Evolutionary conservation across 2,329 filamentous ascomycete genomes (phyloP).

Genomic region (Didymella lethalis): DNA sequence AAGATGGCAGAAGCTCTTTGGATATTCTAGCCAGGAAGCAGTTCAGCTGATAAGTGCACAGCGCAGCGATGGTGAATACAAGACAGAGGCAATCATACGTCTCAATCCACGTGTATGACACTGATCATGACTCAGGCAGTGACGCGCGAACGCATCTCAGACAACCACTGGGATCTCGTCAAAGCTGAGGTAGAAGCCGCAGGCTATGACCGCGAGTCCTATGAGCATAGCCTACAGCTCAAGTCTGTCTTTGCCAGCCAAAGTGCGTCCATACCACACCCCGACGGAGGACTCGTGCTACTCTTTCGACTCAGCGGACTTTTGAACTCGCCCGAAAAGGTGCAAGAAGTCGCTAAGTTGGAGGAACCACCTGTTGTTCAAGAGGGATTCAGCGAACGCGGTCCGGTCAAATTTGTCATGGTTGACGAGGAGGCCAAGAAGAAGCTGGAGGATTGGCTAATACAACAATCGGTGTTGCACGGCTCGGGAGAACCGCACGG

Average conservation of each 20-base stretch:
- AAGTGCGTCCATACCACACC: constrained; percentile 29
- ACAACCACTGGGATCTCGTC: constrained; percentile 49
- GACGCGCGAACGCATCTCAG: constrained; percentile 41
- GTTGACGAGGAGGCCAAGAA: constrained; percentile 37
- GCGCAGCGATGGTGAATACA: constrained; percentile 35
- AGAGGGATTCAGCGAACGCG: constrained; percentile 33
- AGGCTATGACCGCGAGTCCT: constrained; percentile 52
- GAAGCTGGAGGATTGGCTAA: constrained; percentile 33
- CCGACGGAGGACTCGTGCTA: constrained; percentile 30
- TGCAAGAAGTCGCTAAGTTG: constrained; percentile 40
- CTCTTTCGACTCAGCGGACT: constrained; percentile 43
- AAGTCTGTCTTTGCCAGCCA: constrained; percentile 37
- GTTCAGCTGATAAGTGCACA: constrained; percentile 44
- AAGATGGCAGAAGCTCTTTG: constrained; percentile 50
- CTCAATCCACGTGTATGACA: background rate
- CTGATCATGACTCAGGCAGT: background rate
- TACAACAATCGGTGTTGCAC: constrained; percentile 25
- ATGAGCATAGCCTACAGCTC: constrained; percentile 49
- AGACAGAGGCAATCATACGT: background rate
- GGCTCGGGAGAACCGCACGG: background rate
- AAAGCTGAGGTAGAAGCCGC: constrained; percentile 38
- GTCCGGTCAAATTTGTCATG: constrained; percentile 37
- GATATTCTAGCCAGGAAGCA: constrained; percentile 42
- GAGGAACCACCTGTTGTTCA: constrained; percentile 38
- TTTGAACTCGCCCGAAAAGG: constrained; percentile 31